Evolutionary conservation across 257 asterid genomes (phyloP).

Genomic region (Nicotiana attenuata): DNA sequence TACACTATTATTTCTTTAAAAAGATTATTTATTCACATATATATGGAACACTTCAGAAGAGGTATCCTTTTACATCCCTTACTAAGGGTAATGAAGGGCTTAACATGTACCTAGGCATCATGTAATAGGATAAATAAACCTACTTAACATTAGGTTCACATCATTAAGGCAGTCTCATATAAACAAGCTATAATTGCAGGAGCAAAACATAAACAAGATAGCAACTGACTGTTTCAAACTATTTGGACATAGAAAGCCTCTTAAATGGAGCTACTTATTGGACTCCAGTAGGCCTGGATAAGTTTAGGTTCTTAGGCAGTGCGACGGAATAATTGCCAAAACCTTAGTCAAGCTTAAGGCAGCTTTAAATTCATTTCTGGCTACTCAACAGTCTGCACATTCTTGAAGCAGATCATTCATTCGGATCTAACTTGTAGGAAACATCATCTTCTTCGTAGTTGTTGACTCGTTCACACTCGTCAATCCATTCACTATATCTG

Average conservation of each 20-base stretch:
- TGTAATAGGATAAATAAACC: background rate
- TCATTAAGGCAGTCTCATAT: background rate
- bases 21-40: too few relatives aligned
- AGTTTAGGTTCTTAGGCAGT: background rate
- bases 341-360: background rate
- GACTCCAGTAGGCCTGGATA: background rate
- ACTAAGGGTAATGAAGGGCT: background rate
- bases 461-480: slow-evolving; percentile 89
- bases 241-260: background rate
- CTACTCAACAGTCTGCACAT: background rate
- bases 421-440: slow-evolving; percentile 1
- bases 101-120: background rate
- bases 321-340: background rate
- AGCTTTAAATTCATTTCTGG: background rate
- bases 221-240: background rate
- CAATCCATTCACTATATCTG: slow-evolving; percentile 96
- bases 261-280: background rate
- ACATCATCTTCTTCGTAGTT: slow-evolving; percentile 60
- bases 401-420: background rate
- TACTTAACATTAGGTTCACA: background rate
- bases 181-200: background rate
- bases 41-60: too few relatives aligned
- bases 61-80: too few relatives aligned
- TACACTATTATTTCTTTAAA: too few relatives aligned
- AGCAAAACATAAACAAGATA: background rate